These are phyloP conservation scores for Wallacemonas sp. DNA, from an alignment of 208 protist genomes.

Conservation along the genomic window DNA sequence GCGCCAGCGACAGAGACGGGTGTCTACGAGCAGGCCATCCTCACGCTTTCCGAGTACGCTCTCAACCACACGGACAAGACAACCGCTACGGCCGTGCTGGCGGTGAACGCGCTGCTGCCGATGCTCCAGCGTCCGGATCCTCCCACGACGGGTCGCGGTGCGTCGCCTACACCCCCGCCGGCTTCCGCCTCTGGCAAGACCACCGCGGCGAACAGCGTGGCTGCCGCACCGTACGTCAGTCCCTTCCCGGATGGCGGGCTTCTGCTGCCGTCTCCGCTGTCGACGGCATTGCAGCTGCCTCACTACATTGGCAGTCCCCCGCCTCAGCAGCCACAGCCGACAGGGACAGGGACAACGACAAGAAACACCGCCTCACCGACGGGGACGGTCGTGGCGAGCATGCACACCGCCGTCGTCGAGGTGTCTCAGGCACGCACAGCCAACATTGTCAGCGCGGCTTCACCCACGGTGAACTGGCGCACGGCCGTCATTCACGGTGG, in stretches of 20 bases:
- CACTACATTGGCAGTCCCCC: too few relatives aligned
- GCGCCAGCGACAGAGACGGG: slow-evolving; percentile 7
- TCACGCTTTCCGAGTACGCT: background rate
- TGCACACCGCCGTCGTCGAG: slow-evolving; percentile 7
- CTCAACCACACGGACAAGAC: too few relatives aligned
- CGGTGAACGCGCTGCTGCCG: background rate
- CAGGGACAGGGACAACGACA: too few relatives aligned
- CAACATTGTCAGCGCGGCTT: background rate
- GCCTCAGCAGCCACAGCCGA: too few relatives aligned
- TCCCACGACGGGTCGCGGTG: background rate
- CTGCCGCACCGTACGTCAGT: too few relatives aligned
- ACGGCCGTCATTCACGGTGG: background rate
- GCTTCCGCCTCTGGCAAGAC: too few relatives aligned
- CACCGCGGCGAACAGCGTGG: too few relatives aligned
- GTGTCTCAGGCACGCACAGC: background rate
- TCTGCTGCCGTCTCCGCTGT: background rate
- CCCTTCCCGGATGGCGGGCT: slow-evolving; percentile 1
- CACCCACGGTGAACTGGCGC: background rate
- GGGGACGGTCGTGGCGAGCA: too few relatives aligned
- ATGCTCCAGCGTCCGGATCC: background rate
- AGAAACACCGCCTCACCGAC: too few relatives aligned
- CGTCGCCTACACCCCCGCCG: too few relatives aligned
- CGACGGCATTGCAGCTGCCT: background rate
- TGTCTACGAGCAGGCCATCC: background rate
- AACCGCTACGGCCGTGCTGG: too few relatives aligned